Evolutionary conservation across 768 basidiomycete species (phyloP).

Genomic region (Pleurotus tuoliensis): DNA sequence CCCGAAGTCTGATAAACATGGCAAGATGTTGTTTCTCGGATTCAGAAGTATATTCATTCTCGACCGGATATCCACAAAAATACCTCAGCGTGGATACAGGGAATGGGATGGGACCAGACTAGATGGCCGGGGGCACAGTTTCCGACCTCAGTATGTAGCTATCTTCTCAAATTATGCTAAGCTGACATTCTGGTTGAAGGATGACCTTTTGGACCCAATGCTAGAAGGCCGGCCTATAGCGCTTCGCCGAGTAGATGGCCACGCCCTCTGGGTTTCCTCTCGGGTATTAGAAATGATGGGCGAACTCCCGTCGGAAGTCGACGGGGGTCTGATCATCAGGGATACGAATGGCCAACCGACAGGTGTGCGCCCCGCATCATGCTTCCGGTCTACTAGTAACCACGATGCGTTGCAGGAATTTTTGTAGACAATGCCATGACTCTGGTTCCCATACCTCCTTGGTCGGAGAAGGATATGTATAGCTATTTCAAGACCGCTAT

Average conservation of each 20-base stretch:
- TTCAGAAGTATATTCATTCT: slow-evolving; percentile 54
- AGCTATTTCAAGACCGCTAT: slow-evolving; percentile 61
- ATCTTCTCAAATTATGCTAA: not conserved
- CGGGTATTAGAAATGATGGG: slow-evolving; percentile 64
- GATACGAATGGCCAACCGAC: slow-evolving; percentile 62
- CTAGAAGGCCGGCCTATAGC: slow-evolving; percentile 70
- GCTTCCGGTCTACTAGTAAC: not conserved
- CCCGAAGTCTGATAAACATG: not conserved
- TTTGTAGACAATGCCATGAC: slow-evolving; percentile 88
- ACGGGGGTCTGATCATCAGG: slow-evolving; percentile 74
- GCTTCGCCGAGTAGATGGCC: slow-evolving; percentile 74
- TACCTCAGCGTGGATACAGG: slow-evolving; percentile 67
- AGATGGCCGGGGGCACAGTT: slow-evolving; percentile 61
- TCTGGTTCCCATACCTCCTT: slow-evolving; percentile 64
- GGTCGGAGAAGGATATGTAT: slow-evolving; percentile 55
- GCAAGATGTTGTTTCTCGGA: slow-evolving; percentile 61
- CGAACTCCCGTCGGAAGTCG: slow-evolving; percentile 55
- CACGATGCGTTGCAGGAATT: slow-evolving; percentile 39
- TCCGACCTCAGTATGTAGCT: slow-evolving; percentile 60
- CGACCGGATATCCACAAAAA: slow-evolving; percentile 56
- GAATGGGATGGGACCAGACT: slow-evolving; percentile 95
- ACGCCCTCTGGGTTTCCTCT: slow-evolving; percentile 84
- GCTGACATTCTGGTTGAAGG: slow-evolving; percentile 33
- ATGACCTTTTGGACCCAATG: slow-evolving; percentile 70
- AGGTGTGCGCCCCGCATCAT: slow-evolving; percentile 34